Conservation (phyloP, 805 yeast species). For the Candida tammaniensis region DNA sequence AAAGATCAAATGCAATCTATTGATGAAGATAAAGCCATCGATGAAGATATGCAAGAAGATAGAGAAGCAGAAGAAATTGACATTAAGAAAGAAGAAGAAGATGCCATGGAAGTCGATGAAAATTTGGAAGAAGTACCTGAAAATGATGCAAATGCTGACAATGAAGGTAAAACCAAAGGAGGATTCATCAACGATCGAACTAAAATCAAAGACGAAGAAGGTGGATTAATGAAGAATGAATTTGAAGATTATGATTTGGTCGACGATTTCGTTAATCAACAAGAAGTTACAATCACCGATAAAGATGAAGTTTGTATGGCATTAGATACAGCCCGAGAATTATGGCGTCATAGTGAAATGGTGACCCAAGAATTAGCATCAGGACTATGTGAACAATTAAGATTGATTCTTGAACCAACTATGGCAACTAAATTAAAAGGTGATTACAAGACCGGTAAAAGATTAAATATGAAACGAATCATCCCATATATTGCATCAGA, state of each 20-base stretch:
- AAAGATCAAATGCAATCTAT: constrained; percentile 74
- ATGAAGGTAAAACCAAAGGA: constrained; percentile 48
- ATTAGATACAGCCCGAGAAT: constrained; percentile 63
- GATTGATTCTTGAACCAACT: constrained; percentile 93
- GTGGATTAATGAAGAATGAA: constrained; percentile 19
- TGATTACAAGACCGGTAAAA: constrained; percentile 95
- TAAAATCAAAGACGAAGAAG: constrained; percentile 28
- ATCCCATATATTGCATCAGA: constrained; percentile 97
- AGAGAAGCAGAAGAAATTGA: constrained; percentile 21
- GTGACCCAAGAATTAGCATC: constrained; percentile 88
- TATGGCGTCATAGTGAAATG: constrained; percentile 82
- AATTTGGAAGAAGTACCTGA: constrained; percentile 22
- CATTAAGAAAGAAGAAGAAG: constrained; percentile 25
- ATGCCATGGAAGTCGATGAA: constrained; percentile 28
- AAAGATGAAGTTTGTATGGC: constrained; percentile 43
- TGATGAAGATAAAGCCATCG: constrained; percentile 79
- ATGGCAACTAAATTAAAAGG: constrained; percentile 93
- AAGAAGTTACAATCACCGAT: constrained; percentile 16
- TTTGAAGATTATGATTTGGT: constrained; percentile 17
- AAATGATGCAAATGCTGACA: constrained; percentile 30
- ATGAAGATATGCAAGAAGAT: constrained; percentile 51
- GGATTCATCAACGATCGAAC: constrained; percentile 51
- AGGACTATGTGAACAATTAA: constrained; percentile 84
- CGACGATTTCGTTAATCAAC: constrained; percentile 17
- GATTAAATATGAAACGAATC: constrained; percentile 95